Conservation (phyloP, 2,329 filamentous ascomycete species). For the Apiospora koreana region DNA sequence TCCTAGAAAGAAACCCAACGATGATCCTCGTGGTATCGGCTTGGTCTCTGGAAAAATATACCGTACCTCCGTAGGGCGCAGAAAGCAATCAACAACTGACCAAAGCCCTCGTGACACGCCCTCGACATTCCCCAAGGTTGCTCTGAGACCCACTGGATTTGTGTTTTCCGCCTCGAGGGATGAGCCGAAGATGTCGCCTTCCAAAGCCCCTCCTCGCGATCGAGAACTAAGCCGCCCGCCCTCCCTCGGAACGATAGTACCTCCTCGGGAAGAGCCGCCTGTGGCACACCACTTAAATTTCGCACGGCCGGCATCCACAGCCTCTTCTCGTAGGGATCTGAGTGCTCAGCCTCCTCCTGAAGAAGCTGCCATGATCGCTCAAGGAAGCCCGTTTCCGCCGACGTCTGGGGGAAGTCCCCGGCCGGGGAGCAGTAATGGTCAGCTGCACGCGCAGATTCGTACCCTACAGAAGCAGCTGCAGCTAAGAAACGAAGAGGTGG, state of each 20-base stretch:
- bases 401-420: constrained; percentile 17
- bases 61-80: neutral
- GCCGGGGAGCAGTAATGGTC: constrained; percentile 31
- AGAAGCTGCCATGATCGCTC: constrained; percentile 9
- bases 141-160: constrained; percentile 20
- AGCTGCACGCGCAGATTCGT: constrained; percentile 50
- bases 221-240: constrained; percentile 24
- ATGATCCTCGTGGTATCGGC: neutral
- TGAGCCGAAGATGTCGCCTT: constrained; percentile 18
- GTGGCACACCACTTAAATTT: constrained; percentile 41
- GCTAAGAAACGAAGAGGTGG: constrained; percentile 45
- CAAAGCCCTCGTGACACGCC: constrained; percentile 13
- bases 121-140: constrained; percentile 16
- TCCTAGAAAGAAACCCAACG: neutral
- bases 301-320: constrained; percentile 34
- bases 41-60: neutral
- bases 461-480: constrained; percentile 50
- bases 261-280: constrained; percentile 37
- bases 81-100: neutral
- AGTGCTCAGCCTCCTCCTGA: neutral
- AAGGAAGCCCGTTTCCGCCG: neutral
- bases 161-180: constrained; percentile 21
- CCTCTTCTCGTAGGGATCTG: constrained; percentile 19
- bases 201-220: constrained; percentile 19
- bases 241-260: constrained; percentile 40